These are phyloP conservation scores for Elaphomyces granulatus DNA, from an alignment of 495 filamentous ascomycete genomes.

Conservation along the genomic window DNA sequence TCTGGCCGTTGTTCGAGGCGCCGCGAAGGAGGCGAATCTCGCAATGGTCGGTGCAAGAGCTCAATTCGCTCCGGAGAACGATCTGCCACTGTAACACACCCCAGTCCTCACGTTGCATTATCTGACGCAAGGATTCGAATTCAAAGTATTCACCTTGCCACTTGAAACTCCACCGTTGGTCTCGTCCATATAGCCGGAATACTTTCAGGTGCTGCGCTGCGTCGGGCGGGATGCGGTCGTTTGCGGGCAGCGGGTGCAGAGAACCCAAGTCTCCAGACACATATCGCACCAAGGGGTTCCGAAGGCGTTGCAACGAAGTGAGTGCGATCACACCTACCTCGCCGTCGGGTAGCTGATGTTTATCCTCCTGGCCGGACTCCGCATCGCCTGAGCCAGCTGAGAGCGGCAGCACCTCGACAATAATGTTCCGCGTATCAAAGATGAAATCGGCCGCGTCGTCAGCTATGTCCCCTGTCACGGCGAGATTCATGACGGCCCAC, in stretches of 20 bases:
- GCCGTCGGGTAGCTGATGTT: constrained; percentile 8
- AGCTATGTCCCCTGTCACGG: constrained; percentile 7
- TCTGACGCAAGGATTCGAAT: constrained; percentile 7
- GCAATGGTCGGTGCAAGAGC: constrained; percentile 1
- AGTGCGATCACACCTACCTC: constrained; percentile 19
- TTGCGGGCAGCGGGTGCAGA: constrained; percentile 14
- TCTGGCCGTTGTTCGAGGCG: constrained; percentile 7
- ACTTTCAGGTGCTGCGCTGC: constrained; percentile 8
- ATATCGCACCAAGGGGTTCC: constrained; percentile 28
- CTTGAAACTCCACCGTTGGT: constrained; percentile 22
- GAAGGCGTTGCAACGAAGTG: constrained; percentile 22
- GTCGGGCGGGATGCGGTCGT: constrained; percentile 1
- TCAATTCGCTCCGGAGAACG: constrained; percentile 11
- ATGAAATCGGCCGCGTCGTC: constrained; percentile 14
- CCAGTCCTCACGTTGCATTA: constrained; percentile 9
- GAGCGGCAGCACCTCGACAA: constrained; percentile 17
- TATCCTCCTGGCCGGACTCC: not conserved
- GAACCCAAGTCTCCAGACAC: constrained; percentile 24
- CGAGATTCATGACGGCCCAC: constrained; percentile 11
- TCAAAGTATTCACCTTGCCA: constrained; percentile 22
- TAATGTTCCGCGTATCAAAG: constrained; percentile 16
- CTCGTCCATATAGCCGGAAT: constrained; percentile 19
- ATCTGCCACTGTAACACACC: constrained; percentile 26
- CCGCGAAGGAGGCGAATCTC: constrained; percentile 8
- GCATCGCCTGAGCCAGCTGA: constrained; percentile 4